Evolutionary conservation across 176 grass and related monocot genomes (phyloP), one percentile per base, ranked within the genome.

Genomic region (Musa schizocarpa): DNA sequence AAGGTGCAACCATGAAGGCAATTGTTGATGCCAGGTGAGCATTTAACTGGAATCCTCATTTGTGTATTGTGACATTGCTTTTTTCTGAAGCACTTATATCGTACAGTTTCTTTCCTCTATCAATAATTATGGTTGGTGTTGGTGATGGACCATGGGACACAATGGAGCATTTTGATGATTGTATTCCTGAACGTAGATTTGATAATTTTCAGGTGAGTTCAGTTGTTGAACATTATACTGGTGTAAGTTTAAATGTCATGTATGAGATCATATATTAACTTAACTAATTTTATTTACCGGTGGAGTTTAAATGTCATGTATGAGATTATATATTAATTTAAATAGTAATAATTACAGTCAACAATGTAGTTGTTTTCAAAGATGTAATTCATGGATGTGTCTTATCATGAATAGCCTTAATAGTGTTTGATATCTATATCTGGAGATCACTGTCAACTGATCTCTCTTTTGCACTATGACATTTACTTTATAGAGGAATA

Each of bases 141-240:
- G 93, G 93, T 9, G 93, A 97, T 82, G 93, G 93, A 82, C 93
- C 93, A 71, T 97, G 94, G 94, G 90, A 98, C 49, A 82, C 86
- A 23, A 98, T 98, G 94, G 66, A 93, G 52, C 88, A 89, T 74
- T 93, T 91, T 82, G 94, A 98, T 85, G 94, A 98, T 52, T 84
- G 86, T 77, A 93, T 98, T 81, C 94, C 94, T 84, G 76, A 91
- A 70, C 87, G 90, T 73, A 77, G 84, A 77, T 98, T 98, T 86
- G 86, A 91, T 82, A 98, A 98, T 84, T 98, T 98, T 74, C 94
- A 98, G 94, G 94, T 98, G 74, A 81, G 57, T 82, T 9, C 74
- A 76, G 66, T 50, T 76, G 24, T 54, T 43, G 34, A 50, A 16
- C 52, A 70, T 68, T 61, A 78, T 21, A 19, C 56, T 81, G 71